Base-by-base conservation (phyloP, 306 rosid genomes). In the Gynostemma pentaphyllum region DNA sequence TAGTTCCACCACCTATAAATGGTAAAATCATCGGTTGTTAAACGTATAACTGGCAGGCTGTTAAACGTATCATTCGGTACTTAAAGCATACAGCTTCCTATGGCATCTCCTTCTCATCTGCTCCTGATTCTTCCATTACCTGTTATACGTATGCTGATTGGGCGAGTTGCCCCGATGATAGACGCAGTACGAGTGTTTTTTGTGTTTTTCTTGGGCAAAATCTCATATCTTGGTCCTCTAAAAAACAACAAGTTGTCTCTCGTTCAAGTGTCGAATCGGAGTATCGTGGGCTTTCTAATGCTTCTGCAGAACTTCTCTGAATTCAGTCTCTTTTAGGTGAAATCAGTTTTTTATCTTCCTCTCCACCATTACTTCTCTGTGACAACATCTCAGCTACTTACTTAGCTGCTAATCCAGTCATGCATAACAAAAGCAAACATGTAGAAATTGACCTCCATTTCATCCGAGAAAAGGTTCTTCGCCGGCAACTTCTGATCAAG, bases 11-110 rank as follows among this genome's bases (percentile, higher is more conserved):
- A n/a, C n/a, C n/a, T n/a, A n/a, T n/a, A n/a, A n/a, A n/a, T n/a
- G n/a, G n/a, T n/a, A n/a, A n/a, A n/a, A n/a, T n/a, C n/a, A n/a
- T n/a, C n/a, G n/a, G n/a, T n/a, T n/a, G n/a, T n/a, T n/a, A n/a
- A 32, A 2, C 37, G 37, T 2, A 2, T 32, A 3, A 32, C 37
- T 32, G 37, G 37, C 37, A 32, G 37, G 37, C 37, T 32, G 37
- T 32, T 3, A 32, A 32, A 7, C 37, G 26, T 0, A 47, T 47
- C 0, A 2, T 19, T 1, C 4, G 13, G 0, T 47, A 47, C 1
- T 1, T 47, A 0, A 47, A 47, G 1, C 0, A 11, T 0, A 47
- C 28, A 6, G 0, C 0, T 0, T 7, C 11, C 2, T 5, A 18
- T 19, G 53, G 28, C 0, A 21, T 47, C 9, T 0, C 26, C 0